Evolutionary conservation across 1,284 basidiomycete species (phyloP), one percentile per base, ranked within the genome.

Genomic region (Schizophyllum amplum): DNA sequence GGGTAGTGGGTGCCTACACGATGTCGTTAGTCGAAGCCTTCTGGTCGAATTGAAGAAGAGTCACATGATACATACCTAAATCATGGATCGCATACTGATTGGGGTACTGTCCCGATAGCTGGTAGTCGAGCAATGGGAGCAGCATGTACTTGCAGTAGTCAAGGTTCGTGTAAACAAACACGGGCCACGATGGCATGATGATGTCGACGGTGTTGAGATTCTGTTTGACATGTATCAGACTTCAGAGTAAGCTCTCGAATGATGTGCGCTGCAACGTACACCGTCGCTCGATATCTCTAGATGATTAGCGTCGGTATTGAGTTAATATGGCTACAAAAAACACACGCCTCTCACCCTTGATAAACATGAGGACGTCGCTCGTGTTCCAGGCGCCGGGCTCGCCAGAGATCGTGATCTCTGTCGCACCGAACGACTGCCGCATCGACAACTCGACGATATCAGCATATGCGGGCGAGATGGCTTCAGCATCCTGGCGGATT

Each of bases 161-260:
- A 1, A 78, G 76, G 59, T 81, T 80, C 26, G 75, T 71, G 62
- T 82, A 82, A 20, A 82, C 67, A 64, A 78, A 73, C 4, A 75
- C 61, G 3, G 81, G 79, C 75, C 76, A 82, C 11, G 77, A 61
- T 9, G 81, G 77, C 70, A 77, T 79, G 60, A 82, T 78, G 22
- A 83, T 79, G 58, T 83, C 80, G 20, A 81, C 76, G 1, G 80
- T 81, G 62, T 81, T 79, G 47, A 78, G 71, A 56, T 81, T 81
- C 75, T 73, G 62, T n/a, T n/a, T n/a, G n/a, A n/a, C n/a, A n/a
- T n/a, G n/a, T n/a, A n/a, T n/a, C n/a, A n/a, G n/a, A 21, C 9
- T 50, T 11, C 11, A 20, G 24, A 20, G 9, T 5, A 7, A 47
- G 7, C 13, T 50, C 3, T 50, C 4, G 61, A 17, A 27, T 2